A percentile compares a stretch with the other conserved stretches of the same genome.
These are phyloP conservation scores for Entophlyctis luteolus DNA, from an alignment of 192 early-diverging fungal genomes.

Conservation along the genomic window DNA sequence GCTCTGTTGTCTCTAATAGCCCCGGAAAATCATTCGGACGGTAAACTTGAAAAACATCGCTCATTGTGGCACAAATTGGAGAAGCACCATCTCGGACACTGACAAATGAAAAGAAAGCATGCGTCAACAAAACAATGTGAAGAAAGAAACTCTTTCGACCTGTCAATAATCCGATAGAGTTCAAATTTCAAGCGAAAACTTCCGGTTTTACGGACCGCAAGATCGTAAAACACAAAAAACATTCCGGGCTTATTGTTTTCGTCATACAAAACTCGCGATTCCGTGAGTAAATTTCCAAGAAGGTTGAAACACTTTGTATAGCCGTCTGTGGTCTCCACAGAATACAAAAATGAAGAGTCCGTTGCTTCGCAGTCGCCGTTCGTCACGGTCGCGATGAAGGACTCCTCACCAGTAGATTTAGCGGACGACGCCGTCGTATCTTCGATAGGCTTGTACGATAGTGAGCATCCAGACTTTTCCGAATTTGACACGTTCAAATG, in stretches of 20 bases:
- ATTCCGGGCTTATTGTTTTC: conserved; percentile 32
- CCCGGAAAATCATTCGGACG: conserved; percentile 37
- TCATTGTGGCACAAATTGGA: not conserved
- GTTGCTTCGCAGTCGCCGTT: too few relatives aligned
- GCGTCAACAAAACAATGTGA: not conserved
- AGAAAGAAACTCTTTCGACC: not conserved
- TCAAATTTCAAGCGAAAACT: conserved; percentile 37
- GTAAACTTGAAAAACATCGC: conserved; percentile 29
- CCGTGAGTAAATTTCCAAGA: conserved; percentile 25
- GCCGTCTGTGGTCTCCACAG: not conserved
- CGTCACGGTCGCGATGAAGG: not conserved
- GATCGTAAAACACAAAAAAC: conserved; percentile 49
- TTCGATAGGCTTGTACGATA: not conserved
- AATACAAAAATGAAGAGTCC: too few relatives aligned
- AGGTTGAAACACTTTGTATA: conserved; percentile 12
- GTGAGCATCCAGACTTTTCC: not conserved
- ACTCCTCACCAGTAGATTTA: not conserved
- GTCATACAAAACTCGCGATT: conserved; percentile 22
- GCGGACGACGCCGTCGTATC: not conserved
- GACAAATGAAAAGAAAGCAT: not conserved
- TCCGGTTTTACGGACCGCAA: conserved; percentile 43
- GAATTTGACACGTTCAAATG: not conserved
- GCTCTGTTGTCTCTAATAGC: conserved; percentile 27
- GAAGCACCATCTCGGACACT: not conserved
- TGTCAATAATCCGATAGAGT: conserved; percentile 8